These are phyloP conservation scores for Trichoderma guizhouense DNA, from an alignment of 2,329 filamentous ascomycete genomes.

Conservation along the genomic window DNA sequence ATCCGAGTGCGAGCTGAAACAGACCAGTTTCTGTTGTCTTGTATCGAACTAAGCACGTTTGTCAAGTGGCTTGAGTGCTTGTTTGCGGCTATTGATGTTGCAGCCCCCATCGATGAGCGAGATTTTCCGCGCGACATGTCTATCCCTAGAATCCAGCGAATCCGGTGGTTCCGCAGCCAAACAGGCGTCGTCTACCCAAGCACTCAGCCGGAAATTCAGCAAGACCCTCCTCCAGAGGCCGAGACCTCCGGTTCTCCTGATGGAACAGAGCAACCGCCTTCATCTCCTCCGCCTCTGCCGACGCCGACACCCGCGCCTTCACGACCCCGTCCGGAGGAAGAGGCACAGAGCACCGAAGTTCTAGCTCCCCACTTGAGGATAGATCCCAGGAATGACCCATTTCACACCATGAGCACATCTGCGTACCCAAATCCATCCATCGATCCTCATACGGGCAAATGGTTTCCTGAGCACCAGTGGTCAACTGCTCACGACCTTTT, in stretches of 20 bases:
- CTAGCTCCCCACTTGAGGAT: slow-evolving; percentile 22
- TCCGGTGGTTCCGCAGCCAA: slow-evolving; percentile 48
- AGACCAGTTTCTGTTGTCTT: slow-evolving; percentile 70
- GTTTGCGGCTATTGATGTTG: slow-evolving; percentile 71
- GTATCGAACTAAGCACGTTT: slow-evolving; percentile 61
- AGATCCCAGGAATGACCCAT: slow-evolving; percentile 30
- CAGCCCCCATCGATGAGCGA: slow-evolving; percentile 67
- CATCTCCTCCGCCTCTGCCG: slow-evolving; percentile 19
- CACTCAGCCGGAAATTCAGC: slow-evolving; percentile 4
- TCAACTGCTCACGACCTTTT: slow-evolving; percentile 54
- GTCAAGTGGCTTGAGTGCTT: slow-evolving; percentile 66
- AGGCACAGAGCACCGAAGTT: slow-evolving; percentile 9
- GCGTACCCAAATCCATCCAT: slow-evolving; percentile 45
- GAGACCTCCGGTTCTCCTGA: neutral
- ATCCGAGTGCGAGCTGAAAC: slow-evolving; percentile 70
- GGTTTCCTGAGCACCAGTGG: slow-evolving; percentile 55
- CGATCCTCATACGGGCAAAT: slow-evolving; percentile 51
- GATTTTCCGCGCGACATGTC: slow-evolving; percentile 61
- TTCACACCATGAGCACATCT: slow-evolving; percentile 43
- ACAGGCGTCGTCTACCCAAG: slow-evolving; percentile 23
- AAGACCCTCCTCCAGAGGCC: slow-evolving; percentile 5
- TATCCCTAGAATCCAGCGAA: slow-evolving; percentile 54
- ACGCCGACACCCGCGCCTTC: slow-evolving; percentile 15
- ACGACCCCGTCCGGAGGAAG: slow-evolving; percentile 18
- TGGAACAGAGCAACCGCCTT: slow-evolving; percentile 16